These are phyloP conservation scores for Megacollybia marginata DNA, from an alignment of 768 basidiomycete genomes.

Conservation along the genomic window DNA sequence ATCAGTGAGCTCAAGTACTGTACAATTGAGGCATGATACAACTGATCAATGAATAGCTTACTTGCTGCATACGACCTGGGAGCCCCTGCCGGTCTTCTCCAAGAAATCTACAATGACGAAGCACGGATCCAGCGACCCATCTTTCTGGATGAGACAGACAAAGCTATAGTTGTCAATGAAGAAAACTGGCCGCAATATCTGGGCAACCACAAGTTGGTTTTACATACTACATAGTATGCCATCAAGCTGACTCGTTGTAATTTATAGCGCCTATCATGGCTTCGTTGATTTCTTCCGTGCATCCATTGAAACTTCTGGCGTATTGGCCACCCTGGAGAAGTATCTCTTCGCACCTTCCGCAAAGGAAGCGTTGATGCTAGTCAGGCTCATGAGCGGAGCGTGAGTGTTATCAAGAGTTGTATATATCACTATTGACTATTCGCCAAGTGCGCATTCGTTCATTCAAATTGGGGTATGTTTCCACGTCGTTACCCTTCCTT, in stretches of 20 bases:
- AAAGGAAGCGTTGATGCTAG: conserved; percentile 27
- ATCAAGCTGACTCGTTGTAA: background rate
- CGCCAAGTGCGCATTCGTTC: conserved; percentile 42
- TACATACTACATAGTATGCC: background rate
- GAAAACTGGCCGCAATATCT: conserved; percentile 45
- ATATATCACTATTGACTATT: background rate
- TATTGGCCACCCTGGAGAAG: conserved; percentile 32
- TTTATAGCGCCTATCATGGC: conserved; percentile 28
- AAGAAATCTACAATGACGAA: conserved; percentile 42
- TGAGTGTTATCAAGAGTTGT: conserved; percentile 15
- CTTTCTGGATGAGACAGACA: conserved; percentile 25
- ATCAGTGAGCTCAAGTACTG: conserved; percentile 37
- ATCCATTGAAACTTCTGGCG: conserved; percentile 30
- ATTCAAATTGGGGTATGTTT: conserved; percentile 50
- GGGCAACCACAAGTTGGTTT: conserved; percentile 37
- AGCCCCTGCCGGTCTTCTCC: conserved; percentile 34
- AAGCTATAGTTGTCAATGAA: conserved; percentile 26
- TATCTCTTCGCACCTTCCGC: conserved; percentile 36
- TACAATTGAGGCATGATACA: background rate
- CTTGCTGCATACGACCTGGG: conserved; percentile 53
- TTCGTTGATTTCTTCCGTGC: conserved; percentile 33
- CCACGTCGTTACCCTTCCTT: background rate
- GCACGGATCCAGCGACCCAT: conserved; percentile 31
- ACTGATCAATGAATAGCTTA: conserved; percentile 23
- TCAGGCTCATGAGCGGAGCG: conserved; percentile 25